These are phyloP conservation scores for Akanthomyces uredinophilus DNA, from an alignment of 2,329 filamentous ascomycete species.

Conservation along the genomic window DNA sequence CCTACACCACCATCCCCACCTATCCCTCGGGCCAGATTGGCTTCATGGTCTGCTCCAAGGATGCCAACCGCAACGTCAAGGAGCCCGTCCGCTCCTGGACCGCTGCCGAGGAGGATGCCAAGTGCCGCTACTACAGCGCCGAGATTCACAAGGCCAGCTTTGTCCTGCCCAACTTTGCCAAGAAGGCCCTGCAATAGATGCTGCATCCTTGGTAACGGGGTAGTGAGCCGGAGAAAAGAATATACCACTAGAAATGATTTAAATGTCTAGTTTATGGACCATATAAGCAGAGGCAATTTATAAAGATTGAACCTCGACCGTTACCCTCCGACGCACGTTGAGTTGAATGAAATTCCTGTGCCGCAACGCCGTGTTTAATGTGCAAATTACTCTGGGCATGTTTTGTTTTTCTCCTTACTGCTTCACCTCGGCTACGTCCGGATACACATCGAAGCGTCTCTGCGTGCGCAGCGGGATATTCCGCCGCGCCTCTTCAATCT, in stretches of 20 bases:
- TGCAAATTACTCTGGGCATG: neutral
- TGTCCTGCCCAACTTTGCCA: conserved; percentile 87
- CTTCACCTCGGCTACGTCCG: conserved; percentile 66
- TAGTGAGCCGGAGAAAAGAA: neutral
- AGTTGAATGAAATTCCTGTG: neutral
- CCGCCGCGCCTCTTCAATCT: conserved; percentile 69
- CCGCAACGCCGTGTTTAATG: neutral
- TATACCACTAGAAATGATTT: conserved; percentile 2
- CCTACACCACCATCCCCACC: conserved; percentile 98
- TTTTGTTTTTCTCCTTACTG: neutral
- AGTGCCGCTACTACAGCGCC: conserved; percentile 96
- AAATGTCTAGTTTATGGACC: neutral
- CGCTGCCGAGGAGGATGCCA: conserved; percentile 81
- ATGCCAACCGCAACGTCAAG: conserved; percentile 74
- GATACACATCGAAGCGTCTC: conserved; percentile 91
- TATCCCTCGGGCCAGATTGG: conserved; percentile 99
- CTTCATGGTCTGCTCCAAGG: conserved; percentile 99
- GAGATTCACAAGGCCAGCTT: conserved; percentile 96
- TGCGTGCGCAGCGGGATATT: conserved; percentile 81
- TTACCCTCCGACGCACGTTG: neutral
- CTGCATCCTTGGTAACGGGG: neutral
- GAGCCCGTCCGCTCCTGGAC: conserved; percentile 79
- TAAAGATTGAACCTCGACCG: neutral
- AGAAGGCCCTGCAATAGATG: conserved; percentile 61
- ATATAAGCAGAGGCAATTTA: neutral